Conservation (phyloP, 2,329 filamentous ascomycete genomes). For the Verticillium alfalfae region DNA sequence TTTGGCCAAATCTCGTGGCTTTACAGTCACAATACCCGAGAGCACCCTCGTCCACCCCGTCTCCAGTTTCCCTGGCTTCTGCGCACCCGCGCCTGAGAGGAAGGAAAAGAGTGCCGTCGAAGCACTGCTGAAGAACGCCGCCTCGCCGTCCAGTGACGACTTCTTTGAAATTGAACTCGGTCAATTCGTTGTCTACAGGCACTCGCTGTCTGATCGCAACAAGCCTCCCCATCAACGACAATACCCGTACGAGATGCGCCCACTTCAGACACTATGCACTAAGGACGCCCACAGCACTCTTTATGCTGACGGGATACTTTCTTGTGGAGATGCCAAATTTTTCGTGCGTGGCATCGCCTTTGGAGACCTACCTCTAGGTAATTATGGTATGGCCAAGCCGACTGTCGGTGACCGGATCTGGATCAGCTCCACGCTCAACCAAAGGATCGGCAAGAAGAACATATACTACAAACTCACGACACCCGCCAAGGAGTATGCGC, state of each 20-base stretch:
- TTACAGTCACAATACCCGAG: constrained; percentile 3
- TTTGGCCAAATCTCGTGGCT: not conserved
- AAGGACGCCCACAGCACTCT: constrained; percentile 27
- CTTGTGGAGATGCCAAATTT: constrained; percentile 27
- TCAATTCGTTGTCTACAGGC: constrained; percentile 53
- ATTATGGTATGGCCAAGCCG: constrained; percentile 47
- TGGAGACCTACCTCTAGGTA: constrained; percentile 55
- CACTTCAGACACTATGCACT: constrained; percentile 46
- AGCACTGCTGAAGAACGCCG: constrained; percentile 17
- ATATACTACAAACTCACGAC: constrained; percentile 60
- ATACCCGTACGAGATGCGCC: constrained; percentile 41
- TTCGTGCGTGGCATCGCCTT: constrained; percentile 57
- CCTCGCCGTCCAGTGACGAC: constrained; percentile 14
- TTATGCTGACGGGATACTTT: constrained; percentile 58
- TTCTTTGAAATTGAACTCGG: constrained; percentile 47
- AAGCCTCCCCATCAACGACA: not conserved
- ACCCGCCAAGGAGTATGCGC: constrained; percentile 54
- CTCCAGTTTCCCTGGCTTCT: constrained; percentile 15
- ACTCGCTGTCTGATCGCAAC: constrained; percentile 18
- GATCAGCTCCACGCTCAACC: constrained; percentile 51
- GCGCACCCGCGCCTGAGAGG: constrained; percentile 13
- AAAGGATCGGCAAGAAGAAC: constrained; percentile 16
- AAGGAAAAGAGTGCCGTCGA: constrained; percentile 25
- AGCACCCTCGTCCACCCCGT: constrained; percentile 5
- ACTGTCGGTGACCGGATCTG: constrained; percentile 53